Conservation (phyloP, 331 rosid species). For the Acacia concinna region DNA sequence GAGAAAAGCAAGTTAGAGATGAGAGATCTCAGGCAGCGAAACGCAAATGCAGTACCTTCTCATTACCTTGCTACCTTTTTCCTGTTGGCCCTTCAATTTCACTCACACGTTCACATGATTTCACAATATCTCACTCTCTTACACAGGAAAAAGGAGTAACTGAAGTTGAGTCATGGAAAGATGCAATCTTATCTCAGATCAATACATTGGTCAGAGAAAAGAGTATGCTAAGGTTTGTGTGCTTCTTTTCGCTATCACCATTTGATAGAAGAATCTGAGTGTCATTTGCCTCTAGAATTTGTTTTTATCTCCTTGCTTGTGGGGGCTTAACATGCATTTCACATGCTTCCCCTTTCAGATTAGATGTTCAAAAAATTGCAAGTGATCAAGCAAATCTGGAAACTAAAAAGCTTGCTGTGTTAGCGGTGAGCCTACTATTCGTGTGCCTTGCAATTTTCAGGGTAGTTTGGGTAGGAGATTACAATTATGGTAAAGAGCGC, state of each 20-base stretch:
- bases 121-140: constrained; percentile 11
- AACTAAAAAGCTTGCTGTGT: constrained; percentile 65
- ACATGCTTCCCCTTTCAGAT: constrained; percentile 42
- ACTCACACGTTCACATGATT: constrained; percentile 4
- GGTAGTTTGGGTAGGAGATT: constrained; percentile 51
- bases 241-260: not conserved
- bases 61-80: not conserved
- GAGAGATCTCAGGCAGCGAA: constrained; percentile 55
- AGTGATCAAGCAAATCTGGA: constrained; percentile 61
- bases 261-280: not conserved
- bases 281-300: not conserved
- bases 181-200: constrained; percentile 54
- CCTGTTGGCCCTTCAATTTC: not conserved
- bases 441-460: constrained; percentile 61
- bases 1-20: constrained; percentile 58
- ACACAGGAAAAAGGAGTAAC: constrained; percentile 59
- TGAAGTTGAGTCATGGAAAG: constrained; percentile 69
- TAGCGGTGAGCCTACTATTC: constrained; percentile 66
- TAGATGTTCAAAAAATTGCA: constrained; percentile 50
- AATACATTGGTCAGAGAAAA: constrained; percentile 62
- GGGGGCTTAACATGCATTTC: constrained; percentile 11
- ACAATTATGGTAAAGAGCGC: constrained; percentile 37
- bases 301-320: not conserved
- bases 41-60: constrained; percentile 48
- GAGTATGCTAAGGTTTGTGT: constrained; percentile 58